These are phyloP conservation scores for Eimeria tenella DNA, from an alignment of 169 alveolate genomes.

Conservation along the genomic window DNA sequence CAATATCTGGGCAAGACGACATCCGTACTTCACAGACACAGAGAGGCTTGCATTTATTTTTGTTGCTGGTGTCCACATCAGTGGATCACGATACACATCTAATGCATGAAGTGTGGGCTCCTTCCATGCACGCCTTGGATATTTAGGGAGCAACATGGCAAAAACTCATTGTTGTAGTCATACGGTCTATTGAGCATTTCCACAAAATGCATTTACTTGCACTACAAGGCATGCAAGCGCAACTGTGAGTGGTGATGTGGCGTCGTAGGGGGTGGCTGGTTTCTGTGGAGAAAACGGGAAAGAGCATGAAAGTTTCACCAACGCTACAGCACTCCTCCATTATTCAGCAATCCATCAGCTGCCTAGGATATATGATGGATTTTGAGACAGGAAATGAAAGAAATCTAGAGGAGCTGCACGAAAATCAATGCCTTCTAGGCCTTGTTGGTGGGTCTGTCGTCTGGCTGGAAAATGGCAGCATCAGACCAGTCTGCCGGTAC, in stretches of 20 bases:
- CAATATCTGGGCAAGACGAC: not conserved
- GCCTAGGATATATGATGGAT: constrained; percentile 21
- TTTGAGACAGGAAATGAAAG: not conserved
- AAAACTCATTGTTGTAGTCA: too few relatives aligned
- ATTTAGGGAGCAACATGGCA: too few relatives aligned
- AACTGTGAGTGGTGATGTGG: not conserved
- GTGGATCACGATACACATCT: too few relatives aligned
- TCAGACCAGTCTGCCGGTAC: constrained; percentile 12
- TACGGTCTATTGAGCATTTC: too few relatives aligned
- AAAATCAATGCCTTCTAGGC: constrained; percentile 2
- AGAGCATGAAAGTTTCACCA: not conserved
- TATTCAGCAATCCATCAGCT: constrained; percentile 38
- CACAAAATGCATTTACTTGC: too few relatives aligned
- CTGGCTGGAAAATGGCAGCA: constrained; percentile 10
- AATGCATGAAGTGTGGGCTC: too few relatives aligned
- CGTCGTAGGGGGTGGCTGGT: constrained; percentile 56
- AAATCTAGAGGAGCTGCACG: not conserved
- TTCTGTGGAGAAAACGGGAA: not conserved
- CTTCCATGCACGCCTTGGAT: too few relatives aligned
- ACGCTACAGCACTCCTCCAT: not conserved
- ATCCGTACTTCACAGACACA: not conserved
- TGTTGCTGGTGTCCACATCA: not conserved
- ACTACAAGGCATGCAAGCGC: too few relatives aligned
- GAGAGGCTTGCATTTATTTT: not conserved
- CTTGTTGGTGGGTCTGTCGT: constrained; percentile 44